Evolutionary conservation across 2,329 filamentous ascomycete genomes (phyloP).

Genomic region (Trichophyton schoenleinii): DNA sequence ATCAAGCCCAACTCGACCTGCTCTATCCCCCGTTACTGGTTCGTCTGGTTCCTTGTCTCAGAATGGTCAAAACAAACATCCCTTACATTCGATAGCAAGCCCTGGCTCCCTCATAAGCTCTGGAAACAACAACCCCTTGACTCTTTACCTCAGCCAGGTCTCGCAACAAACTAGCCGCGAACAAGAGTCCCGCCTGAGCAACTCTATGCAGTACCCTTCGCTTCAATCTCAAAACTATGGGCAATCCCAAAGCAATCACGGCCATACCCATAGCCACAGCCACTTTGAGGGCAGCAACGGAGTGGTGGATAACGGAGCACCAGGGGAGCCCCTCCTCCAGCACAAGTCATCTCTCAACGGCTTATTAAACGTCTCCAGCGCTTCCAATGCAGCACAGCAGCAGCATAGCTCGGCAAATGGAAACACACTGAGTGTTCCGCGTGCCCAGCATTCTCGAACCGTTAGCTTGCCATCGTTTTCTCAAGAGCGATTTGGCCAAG

Average conservation of each 20-base stretch:
- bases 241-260: conserved; percentile 48
- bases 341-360: conserved; percentile 53
- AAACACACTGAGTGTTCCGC: conserved; percentile 39
- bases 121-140: conserved; percentile 72
- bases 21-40: conserved; percentile 41
- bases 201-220: conserved; percentile 30
- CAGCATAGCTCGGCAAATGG: conserved; percentile 48
- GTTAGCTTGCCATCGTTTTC: conserved; percentile 72
- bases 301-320: conserved; percentile 47
- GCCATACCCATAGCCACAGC: conserved; percentile 39
- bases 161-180: conserved; percentile 49
- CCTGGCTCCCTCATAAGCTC: conserved; percentile 66
- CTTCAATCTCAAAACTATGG: conserved; percentile 48
- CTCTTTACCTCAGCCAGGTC: conserved; percentile 82
- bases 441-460: conserved; percentile 60
- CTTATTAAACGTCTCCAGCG: conserved; percentile 40
- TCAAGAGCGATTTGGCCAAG: conserved; percentile 43
- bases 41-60: conserved; percentile 38
- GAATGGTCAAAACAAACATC: conserved; percentile 46
- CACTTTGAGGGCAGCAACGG: conserved; percentile 68
- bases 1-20: conserved; percentile 48
- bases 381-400: conserved; percentile 42
- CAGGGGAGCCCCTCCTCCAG: conserved; percentile 34
- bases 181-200: conserved; percentile 42
- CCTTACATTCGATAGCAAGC: conserved; percentile 42